Evolutionary conservation across 805 yeast species (phyloP), one percentile per base, ranked within the genome.

Genomic region (Nakazawaea peltata): DNA sequence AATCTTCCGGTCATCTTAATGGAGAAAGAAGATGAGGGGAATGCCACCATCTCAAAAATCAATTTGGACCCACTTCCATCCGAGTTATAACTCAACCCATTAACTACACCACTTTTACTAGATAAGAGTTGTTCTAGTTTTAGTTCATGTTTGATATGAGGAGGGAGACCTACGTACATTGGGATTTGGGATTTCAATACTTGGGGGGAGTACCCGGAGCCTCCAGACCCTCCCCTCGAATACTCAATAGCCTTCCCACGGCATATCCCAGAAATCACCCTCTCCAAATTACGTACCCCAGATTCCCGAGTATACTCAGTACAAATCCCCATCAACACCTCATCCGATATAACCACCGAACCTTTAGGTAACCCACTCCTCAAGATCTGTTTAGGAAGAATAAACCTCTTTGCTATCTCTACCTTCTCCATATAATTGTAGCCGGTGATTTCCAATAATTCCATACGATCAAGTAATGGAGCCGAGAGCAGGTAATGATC

Each of bases 1-100:
- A 86, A 63, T 41, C 83, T 69, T 14, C 96, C 95, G 0, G 95
- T 86, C 61, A 83, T 73, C 31, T 66, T 70, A 33, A 84, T 61
- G 10, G 62, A 46, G 46, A 68, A 42, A 45, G 55, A 40, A 18
- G 57, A 50, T 5, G 63, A 63, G 14, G 80, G 81, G 43, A 81
- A 71, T 12, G 79, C 75, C 26, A 83, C 72, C 47, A 86, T 74
- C 51, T 87, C 95, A 53, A 87, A 82, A 12, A 79, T 72, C 34
- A 87, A 61, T 2, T 83, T 75, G 1, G 90, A 79, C 0, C 96
- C 96, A 4, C 81, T 75, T 1, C 96, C 96, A 47, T 81, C 83
- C 3, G 86, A 75, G 59, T 82, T 85, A 55, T 86, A 87, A 2
- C 95, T 84, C 41, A 87, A 61, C 0, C 96, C 97, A 51, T 85